Evolutionary conservation across 345 rosid species (phyloP).

Genomic region (Hibiscus syriacus): DNA sequence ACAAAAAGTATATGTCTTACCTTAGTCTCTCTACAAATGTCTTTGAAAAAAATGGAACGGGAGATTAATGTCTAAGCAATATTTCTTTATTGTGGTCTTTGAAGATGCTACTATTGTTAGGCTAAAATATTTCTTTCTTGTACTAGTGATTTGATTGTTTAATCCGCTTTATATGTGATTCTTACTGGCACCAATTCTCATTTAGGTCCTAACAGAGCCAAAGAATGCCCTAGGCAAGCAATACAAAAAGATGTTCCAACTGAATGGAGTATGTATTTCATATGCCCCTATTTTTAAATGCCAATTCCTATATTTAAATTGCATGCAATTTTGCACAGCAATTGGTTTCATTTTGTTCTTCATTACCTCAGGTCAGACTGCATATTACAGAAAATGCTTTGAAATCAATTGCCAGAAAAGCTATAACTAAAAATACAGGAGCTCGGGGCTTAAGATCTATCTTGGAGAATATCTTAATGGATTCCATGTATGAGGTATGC

Average conservation of each 20-base stretch:
- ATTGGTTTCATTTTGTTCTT: constrained; percentile 5
- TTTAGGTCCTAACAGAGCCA: constrained; percentile 87
- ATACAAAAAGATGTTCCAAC: constrained; percentile 85
- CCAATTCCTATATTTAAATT: neutral
- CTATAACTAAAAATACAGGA: constrained; percentile 84
- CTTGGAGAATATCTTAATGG: constrained; percentile 88
- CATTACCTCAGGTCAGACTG: constrained; percentile 61
- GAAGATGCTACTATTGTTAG: neutral
- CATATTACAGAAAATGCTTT: constrained; percentile 74
- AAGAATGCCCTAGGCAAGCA: constrained; percentile 98
- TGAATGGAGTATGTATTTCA: constrained; percentile 73
- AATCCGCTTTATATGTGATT: neutral
- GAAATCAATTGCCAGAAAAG: constrained; percentile 76
- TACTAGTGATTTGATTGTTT: neutral
- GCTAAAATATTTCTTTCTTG: no score
- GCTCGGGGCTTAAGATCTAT: constrained; percentile 88
- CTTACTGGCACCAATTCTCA: constrained; percentile 9
- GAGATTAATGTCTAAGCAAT: neutral
- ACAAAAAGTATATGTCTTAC: neutral
- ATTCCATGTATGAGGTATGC: constrained; percentile 95
- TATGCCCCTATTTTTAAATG: neutral
- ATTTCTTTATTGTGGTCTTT: constrained; percentile 5
- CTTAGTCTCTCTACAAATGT: neutral
- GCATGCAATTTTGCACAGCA: neutral
- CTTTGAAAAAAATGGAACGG: neutral